Conservation (phyloP, 257 asterid genomes). For the Salvia splendens region DNA sequence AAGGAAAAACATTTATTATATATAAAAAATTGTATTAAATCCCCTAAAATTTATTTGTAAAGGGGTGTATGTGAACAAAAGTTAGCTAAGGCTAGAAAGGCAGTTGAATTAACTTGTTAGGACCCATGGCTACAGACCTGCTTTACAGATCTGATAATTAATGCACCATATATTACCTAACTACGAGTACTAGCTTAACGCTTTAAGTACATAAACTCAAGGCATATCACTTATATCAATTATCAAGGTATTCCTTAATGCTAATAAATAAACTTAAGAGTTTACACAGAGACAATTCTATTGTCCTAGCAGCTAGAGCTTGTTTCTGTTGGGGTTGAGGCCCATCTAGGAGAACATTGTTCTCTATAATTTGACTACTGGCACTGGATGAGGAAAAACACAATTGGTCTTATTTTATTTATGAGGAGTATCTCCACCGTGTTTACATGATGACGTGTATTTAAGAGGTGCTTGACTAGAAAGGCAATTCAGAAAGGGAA, state of each 20-base stretch:
- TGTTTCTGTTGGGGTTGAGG: slow-evolving; percentile 16
- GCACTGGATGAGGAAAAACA: slow-evolving; percentile 4
- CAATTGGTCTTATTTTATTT: neutral
- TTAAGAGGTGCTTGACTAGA: neutral
- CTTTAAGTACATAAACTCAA: slow-evolving; percentile 10
- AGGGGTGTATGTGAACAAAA: neutral
- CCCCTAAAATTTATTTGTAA: neutral
- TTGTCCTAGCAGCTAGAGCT: neutral
- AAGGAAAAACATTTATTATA: neutral
- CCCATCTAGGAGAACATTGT: neutral
- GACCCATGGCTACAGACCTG: neutral
- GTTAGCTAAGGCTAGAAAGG: neutral
- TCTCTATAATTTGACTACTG: neutral
- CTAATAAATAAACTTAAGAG: neutral
- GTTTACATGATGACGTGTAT: neutral
- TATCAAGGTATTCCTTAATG: neutral
- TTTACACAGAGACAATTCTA: neutral
- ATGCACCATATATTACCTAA: neutral
- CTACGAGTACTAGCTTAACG: neutral
- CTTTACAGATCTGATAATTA: slow-evolving; percentile 1
- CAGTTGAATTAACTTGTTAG: slow-evolving; percentile 10
- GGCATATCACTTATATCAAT: slow-evolving; percentile 14
- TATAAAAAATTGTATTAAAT: neutral
- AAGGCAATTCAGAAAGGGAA: neutral
- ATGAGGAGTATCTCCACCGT: slow-evolving; percentile 4